Percentiles rank a stretch among this genome's conserved stretches.
These are phyloP conservation scores for Morella rubra DNA, from an alignment of 306 rosid genomes.

Conservation along the genomic window DNA sequence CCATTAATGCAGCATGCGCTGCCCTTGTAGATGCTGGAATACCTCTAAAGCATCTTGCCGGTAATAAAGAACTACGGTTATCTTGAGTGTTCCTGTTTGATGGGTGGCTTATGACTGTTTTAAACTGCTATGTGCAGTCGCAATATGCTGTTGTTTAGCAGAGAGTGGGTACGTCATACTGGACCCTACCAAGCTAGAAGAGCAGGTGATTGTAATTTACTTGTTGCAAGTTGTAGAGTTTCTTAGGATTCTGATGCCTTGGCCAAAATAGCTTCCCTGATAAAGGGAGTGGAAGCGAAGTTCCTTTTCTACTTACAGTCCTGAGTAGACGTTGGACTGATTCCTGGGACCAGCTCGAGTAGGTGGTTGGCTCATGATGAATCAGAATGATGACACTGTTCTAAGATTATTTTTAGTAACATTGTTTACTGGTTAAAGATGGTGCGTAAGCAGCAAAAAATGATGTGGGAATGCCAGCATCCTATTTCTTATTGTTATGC, in stretches of 20 bases:
- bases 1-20: slow-evolving; percentile 91
- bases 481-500: slow-evolving; percentile 5
- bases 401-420: too few relatives aligned
- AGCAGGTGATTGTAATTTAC: slow-evolving; percentile 53
- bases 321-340: too few relatives aligned
- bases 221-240: slow-evolving; percentile 3
- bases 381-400: too few relatives aligned
- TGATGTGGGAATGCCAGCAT: background rate
- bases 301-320: too few relatives aligned
- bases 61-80: slow-evolving; percentile 43
- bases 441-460: background rate
- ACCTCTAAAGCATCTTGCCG: slow-evolving; percentile 90
- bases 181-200: slow-evolving; percentile 93
- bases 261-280: too few relatives aligned
- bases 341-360: too few relatives aligned
- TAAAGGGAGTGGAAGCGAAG: too few relatives aligned
- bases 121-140: slow-evolving; percentile 56
- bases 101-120: slow-evolving; percentile 28
- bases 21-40: slow-evolving; percentile 93
- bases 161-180: slow-evolving; percentile 59
- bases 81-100: slow-evolving; percentile 22
- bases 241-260: background rate
- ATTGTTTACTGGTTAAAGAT: too few relatives aligned
- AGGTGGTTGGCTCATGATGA: too few relatives aligned
- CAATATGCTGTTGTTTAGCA: slow-evolving; percentile 80